Evolutionary conservation across 164 flowering plant genomes (phyloP).

Genomic region (Vitis labrusca): DNA sequence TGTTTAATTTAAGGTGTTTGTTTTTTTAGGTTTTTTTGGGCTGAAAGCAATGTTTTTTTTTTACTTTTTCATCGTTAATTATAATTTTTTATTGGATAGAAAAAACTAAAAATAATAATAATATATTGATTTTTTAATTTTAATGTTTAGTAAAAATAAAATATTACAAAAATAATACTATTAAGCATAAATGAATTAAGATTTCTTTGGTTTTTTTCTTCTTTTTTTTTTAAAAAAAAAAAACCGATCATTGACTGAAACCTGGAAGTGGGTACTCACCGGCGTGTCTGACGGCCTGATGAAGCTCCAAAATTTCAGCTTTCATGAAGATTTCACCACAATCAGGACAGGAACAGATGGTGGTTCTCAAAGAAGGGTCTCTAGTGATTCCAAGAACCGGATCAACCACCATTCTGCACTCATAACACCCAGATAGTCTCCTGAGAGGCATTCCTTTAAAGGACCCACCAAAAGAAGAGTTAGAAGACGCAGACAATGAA

Average conservation of each 20-base stretch:
- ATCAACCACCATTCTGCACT: constrained; percentile 86
- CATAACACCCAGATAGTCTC: constrained; percentile 87
- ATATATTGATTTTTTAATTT: too few species aligned
- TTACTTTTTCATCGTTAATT: too few species aligned
- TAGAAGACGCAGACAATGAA: constrained; percentile 30
- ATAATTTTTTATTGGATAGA: too few species aligned
- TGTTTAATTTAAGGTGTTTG: too few species aligned
- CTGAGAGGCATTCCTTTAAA: constrained; percentile 70
- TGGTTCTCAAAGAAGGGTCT: constrained; percentile 60
- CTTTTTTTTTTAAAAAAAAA: constrained; percentile 22
- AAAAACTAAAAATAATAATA: too few species aligned
- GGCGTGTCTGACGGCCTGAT: constrained; percentile 86
- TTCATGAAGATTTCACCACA: constrained; percentile 86
- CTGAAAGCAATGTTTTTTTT: too few species aligned
- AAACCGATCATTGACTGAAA: too few species aligned
- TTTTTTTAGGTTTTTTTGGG: too few species aligned
- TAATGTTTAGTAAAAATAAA: too few species aligned
- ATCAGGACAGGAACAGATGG: constrained; percentile 65
- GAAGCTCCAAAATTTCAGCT: constrained; percentile 75
- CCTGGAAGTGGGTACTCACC: constrained; percentile 35
- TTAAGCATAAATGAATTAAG: too few species aligned
- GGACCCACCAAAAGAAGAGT: constrained; percentile 37
- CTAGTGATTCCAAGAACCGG: constrained; percentile 67
- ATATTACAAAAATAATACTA: too few species aligned
- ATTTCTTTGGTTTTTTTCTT: too few species aligned